These are phyloP conservation scores for Clonostachys chloroleuca DNA, from an alignment of 2,329 filamentous ascomycete genomes.

Conservation along the genomic window DNA sequence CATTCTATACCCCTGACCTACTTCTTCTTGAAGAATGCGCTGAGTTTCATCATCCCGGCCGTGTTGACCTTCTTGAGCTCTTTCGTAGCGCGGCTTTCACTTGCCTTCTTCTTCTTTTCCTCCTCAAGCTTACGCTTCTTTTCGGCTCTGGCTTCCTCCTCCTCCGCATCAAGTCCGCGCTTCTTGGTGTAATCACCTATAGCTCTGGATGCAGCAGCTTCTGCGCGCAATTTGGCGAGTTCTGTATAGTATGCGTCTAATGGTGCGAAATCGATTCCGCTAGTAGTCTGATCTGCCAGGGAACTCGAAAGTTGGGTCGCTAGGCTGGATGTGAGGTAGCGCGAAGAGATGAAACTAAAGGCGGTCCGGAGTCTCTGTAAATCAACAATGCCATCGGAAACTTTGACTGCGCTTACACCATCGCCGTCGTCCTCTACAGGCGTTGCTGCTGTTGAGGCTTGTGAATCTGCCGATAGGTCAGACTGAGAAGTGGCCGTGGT, in stretches of 20 bases:
- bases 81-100: constrained; percentile 70
- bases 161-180: constrained; percentile 61
- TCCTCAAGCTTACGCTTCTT: constrained; percentile 86
- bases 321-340: constrained; percentile 50
- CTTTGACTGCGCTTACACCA: constrained; percentile 32
- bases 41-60: constrained; percentile 94
- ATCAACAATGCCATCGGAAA: constrained; percentile 41
- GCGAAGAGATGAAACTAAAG: constrained; percentile 58
- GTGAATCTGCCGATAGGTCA: constrained; percentile 25
- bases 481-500: constrained; percentile 14
- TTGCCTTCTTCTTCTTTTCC: constrained; percentile 77
- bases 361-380: constrained; percentile 63
- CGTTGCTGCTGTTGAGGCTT: constrained; percentile 38
- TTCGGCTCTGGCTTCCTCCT: constrained; percentile 60
- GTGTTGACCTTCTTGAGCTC: constrained; percentile 88
- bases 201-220: constrained; percentile 66
- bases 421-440: constrained; percentile 26
- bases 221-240: constrained; percentile 63
- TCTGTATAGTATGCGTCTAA: constrained; percentile 66
- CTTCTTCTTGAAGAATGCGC: constrained; percentile 83
- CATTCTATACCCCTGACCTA: constrained; percentile 9
- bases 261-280: constrained; percentile 59
- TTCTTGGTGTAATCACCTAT: constrained; percentile 69
- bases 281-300: constrained; percentile 26
- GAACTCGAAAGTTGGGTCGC: constrained; percentile 32